Evolutionary conservation across 768 basidiomycete genomes (phyloP), one percentile per base, ranked within the genome.

Genomic region (Kwoniella sp.): DNA sequence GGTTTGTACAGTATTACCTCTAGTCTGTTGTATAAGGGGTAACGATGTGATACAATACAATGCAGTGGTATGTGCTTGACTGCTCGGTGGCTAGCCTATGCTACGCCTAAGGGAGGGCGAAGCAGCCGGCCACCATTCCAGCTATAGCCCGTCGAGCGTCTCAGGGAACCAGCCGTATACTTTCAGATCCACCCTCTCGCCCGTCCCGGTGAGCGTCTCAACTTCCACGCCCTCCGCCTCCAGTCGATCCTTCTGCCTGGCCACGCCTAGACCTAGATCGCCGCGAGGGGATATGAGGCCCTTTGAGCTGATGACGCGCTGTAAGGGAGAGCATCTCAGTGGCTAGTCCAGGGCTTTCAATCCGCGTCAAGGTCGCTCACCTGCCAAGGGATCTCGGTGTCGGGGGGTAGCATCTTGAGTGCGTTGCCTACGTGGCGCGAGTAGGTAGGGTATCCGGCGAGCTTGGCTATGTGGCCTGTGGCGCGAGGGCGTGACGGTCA

Each of bases 151-250:
- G 31, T 50, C 48, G 23, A 50, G n/a, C 8, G 36, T 41, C 15
- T 71, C 73, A 10, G 73, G 73, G 37, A 73, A 74, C 75, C 75
- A 76, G 3, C 75, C 75, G 32, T 48, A 74, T 19, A 43, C 45
- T 33, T 58, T 65, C 38, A 74, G 70, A 71, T 84, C 78, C 3
- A 90, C 80, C 40, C 79, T 63, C 26, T 75, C 73, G 15, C 70
- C 69, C 3, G 79, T 64, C 81, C 72, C 41, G 80, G 83, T 25
- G 81, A 85, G 10, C 77, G 79, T 59, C 79, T 46, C 78, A 17
- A 92, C 88, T 44, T 87, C 82, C n/a, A 92, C 80, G 3, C 87
- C 88, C 71, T 92, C 90, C 0, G 81, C 83, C 52, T 84, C 81
- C 12, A 95, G 79, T 2, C 80, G 83, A n/a, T 85, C 83, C 15